Evolutionary conservation across 1,284 basidiomycete species (phyloP), one percentile per base, ranked within the genome.

Genomic region (Trichosporon sp.): DNA sequence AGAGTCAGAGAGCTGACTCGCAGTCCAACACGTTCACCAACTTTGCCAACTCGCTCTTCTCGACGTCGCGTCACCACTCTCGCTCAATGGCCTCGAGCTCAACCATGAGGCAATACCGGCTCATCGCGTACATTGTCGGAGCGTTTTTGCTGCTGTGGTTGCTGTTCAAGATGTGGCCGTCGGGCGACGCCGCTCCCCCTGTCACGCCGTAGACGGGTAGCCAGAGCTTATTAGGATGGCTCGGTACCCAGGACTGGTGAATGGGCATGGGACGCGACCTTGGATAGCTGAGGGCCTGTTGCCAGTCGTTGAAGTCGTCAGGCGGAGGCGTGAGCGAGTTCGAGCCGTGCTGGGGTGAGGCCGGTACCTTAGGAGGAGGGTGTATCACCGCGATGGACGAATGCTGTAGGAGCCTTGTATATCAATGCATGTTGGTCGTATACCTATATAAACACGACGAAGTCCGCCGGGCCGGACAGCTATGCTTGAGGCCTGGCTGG

Each of bases 31-130:
- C 78, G 4, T 82, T 82, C 69, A 74, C 77, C 8, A 75, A 74
- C 18, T 81, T 82, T 68, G 75, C 80, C 53, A 78, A 78, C 68
- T 80, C 79, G 38, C 77, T 82, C 68, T 79, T 82, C 73, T 82
- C 81, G 25, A 81, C 81, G 1, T 78, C 78, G n/a, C 71, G 76
- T 3, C 80, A 78, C 69, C 81, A 82, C 69, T 75, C 74, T 31
- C 77, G 81, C 34, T 76, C 77, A 9, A 78, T 82, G 71, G 80
- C 81, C 2, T 64, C 75, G 15, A 77, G 73, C 64, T 79, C 77
- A 35, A 78, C 79, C 2, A 65, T 80, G 23, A 60, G 81, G 44
- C 81, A 82, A 70, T 82, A 82, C 68, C 71, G 81, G 51, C 77
- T 74, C 12, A 80, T 82, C 25, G 78, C 77, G 21, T 81, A 80